These are phyloP conservation scores for Volvox carteri DNA, from an alignment of 163 green algal genomes.

Conservation along the genomic window DNA sequence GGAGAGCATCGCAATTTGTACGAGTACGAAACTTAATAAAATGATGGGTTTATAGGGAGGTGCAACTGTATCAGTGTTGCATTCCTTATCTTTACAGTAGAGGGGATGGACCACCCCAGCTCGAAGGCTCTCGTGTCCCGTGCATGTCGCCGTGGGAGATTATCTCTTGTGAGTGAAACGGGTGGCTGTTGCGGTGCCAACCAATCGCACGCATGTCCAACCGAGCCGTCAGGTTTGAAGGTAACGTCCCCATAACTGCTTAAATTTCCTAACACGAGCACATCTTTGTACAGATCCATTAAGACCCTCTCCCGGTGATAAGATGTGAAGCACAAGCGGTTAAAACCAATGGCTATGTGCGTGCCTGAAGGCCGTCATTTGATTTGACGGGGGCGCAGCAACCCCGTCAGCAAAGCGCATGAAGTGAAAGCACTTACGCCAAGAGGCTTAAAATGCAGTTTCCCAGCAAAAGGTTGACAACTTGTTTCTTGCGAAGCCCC, in stretches of 20 bases:
- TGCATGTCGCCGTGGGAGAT: not conserved
- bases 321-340: not conserved
- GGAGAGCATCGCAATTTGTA: not conserved
- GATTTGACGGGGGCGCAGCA: not conserved
- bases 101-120: not conserved
- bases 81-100: not conserved
- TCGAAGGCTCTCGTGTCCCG: not conserved
- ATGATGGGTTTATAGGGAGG: not conserved
- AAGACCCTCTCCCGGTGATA: not conserved
- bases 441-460: not conserved
- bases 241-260: no score
- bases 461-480: not conserved
- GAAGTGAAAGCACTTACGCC: not conserved
- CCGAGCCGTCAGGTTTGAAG: no score
- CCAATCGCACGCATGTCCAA: no score
- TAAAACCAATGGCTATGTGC: no score
- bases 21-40: not conserved
- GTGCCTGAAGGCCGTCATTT: no score
- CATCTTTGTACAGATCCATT: not conserved
- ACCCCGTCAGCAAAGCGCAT: not conserved
- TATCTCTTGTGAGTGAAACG: no score
- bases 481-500: not conserved
- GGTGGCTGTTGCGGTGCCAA: no score
- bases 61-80: not conserved
- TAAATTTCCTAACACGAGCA: no score